phyloP scores from a whole-genome alignment of 164 flowering plant genomes.

The Annona squamosa region DNA sequence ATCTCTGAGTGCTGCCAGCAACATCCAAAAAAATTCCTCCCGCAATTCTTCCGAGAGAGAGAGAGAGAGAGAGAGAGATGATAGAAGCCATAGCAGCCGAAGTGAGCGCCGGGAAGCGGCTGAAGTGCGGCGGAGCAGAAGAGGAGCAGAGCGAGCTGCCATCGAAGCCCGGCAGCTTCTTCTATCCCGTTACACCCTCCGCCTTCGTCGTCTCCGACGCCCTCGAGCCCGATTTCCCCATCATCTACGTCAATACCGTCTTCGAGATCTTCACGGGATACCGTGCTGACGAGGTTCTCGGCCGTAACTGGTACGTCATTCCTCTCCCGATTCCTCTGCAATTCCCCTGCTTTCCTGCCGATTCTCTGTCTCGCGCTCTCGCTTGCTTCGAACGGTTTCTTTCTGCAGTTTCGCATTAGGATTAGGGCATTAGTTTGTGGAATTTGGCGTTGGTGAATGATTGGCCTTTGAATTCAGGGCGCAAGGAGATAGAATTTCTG shows the following conservation, averaged over 20 bases:
- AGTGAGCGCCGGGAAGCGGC: constrained; percentile 20
- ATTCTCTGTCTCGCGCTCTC: background rate
- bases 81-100: background rate
- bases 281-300: constrained; percentile 79
- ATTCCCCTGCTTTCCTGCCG: background rate
- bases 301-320: constrained; percentile 62
- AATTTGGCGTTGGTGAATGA: background rate
- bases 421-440: background rate
- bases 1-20: background rate
- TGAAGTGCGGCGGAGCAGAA: constrained; percentile 14
- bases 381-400: background rate
- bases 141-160: constrained; percentile 25
- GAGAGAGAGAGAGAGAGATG: constrained; percentile 9
- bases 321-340: background rate
- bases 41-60: background rate
- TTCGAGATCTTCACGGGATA: constrained; percentile 75
- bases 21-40: no score
- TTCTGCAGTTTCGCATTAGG: background rate
- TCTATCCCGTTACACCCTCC: constrained; percentile 46
- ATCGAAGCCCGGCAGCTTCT: constrained; percentile 30
- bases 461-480: background rate
- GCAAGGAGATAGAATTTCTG: no score
- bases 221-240: constrained; percentile 70
- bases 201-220: constrained; percentile 82
- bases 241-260: constrained; percentile 76